These are phyloP conservation scores for Mycena indigotica DNA, from an alignment of 768 basidiomycete species.

Conservation along the genomic window DNA sequence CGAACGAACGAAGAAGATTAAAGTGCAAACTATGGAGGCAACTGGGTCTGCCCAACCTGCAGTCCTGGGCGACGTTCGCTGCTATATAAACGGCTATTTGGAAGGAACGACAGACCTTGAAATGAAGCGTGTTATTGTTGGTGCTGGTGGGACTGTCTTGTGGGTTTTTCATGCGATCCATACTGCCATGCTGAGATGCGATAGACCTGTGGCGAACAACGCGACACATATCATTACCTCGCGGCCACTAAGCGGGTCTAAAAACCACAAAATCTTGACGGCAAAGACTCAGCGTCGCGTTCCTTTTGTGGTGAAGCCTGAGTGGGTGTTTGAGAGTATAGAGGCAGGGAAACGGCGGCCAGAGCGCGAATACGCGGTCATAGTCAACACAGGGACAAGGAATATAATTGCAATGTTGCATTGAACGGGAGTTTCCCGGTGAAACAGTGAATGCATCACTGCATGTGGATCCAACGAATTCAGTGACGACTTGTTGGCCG, in stretches of 20 bases:
- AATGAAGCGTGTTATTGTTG: conserved; percentile 67
- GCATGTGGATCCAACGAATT: neutral
- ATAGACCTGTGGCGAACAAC: conserved; percentile 56
- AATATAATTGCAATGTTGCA: conserved; percentile 42
- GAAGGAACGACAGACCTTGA: conserved; percentile 76
- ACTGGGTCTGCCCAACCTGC: conserved; percentile 26
- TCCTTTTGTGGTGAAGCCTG: conserved; percentile 67
- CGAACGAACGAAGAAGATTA: conserved; percentile 51
- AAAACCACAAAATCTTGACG: conserved; percentile 66
- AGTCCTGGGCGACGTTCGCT: conserved; percentile 47
- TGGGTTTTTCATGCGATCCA: conserved; percentile 36
- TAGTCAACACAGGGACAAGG: conserved; percentile 41
- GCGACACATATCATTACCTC: conserved; percentile 84
- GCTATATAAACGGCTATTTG: conserved; percentile 76
- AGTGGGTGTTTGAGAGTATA: conserved; percentile 76
- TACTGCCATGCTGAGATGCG: conserved; percentile 1
- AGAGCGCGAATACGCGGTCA: conserved; percentile 61
- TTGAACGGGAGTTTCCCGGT: conserved; percentile 4
- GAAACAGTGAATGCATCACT: neutral
- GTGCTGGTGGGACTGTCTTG: conserved; percentile 69
- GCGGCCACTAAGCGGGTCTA: conserved; percentile 67
- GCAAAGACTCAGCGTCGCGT: conserved; percentile 48
- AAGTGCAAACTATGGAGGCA: conserved; percentile 30
- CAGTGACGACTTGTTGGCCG: neutral
- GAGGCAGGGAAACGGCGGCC: conserved; percentile 56